Evolutionary conservation across 345 rosid genomes (phyloP).

Genomic region (Syzygium aqueum): DNA sequence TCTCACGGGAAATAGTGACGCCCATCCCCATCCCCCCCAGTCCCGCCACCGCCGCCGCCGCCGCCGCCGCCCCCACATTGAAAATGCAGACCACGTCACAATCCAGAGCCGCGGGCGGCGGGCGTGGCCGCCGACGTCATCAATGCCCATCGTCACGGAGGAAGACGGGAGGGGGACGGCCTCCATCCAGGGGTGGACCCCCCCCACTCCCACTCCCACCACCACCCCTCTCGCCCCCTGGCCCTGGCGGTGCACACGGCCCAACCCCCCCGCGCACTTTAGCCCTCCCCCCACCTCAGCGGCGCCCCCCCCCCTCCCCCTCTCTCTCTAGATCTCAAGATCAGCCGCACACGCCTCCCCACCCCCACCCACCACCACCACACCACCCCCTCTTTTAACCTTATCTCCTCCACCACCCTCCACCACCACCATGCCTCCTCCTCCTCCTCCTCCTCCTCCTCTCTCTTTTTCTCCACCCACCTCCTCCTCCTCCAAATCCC

Average conservation of each 20-base stretch:
- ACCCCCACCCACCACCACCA: no score
- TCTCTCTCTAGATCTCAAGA: conserved; percentile 23
- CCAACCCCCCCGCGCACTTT: conserved; percentile 42
- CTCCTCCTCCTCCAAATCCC: conserved; percentile 10
- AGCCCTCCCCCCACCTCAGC: conserved; percentile 14
- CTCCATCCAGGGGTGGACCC: neutral
- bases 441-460: neutral
- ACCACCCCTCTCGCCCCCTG: neutral
- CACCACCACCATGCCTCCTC: conserved; percentile 13
- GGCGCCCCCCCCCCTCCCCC: conserved; percentile 4
- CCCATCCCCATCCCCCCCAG: neutral
- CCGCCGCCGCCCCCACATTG: neutral
- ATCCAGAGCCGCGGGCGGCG: neutral
- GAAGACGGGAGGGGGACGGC: neutral
- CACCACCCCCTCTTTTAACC: neutral
- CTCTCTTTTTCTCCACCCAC: conserved; percentile 2
- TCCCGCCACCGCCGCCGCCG: neutral
- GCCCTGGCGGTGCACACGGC: conserved; percentile 5
- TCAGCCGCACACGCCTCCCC: conserved; percentile 64
- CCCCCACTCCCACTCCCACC: neutral
- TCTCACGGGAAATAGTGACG: neutral
- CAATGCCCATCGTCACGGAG: neutral
- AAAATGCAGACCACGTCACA: neutral
- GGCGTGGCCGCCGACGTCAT: neutral
- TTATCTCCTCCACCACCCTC: conserved; percentile 12